Evolutionary conservation across 1,284 basidiomycete species (phyloP).

Genomic region (Macrocystidia cucumis): DNA sequence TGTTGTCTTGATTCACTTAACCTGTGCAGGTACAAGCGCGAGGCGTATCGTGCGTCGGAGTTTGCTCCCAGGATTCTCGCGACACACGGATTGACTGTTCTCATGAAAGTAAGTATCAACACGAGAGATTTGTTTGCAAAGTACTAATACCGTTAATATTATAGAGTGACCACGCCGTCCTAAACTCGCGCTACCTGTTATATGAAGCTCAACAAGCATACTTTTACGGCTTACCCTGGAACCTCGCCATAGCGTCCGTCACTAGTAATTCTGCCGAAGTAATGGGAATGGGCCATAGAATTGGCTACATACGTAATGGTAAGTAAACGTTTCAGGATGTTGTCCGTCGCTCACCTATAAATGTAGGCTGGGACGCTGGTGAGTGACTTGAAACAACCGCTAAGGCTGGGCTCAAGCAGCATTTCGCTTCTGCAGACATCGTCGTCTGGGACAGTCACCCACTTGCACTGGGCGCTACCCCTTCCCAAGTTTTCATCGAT

Average conservation of each 20-base stretch:
- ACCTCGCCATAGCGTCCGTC: slow-evolving; percentile 64
- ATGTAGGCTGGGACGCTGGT: slow-evolving; percentile 29
- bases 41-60: slow-evolving; percentile 80
- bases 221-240: slow-evolving; percentile 57
- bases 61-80: slow-evolving; percentile 78
- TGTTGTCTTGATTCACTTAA: background rate
- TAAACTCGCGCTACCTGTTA: slow-evolving; percentile 77
- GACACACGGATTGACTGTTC: slow-evolving; percentile 67
- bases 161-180: slow-evolving; percentile 66
- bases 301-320: slow-evolving; percentile 70
- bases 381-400: background rate
- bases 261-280: slow-evolving; percentile 73
- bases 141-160: background rate
- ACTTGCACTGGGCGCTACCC: slow-evolving; percentile 64
- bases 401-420: background rate
- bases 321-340: slow-evolving; percentile 21
- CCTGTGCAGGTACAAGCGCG: slow-evolving; percentile 58
- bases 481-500: slow-evolving; percentile 68
- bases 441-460: slow-evolving; percentile 77
- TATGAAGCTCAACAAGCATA: slow-evolving; percentile 87
- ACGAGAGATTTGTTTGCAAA: background rate
- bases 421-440: slow-evolving; percentile 28
- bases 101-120: slow-evolving; percentile 57
- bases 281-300: slow-evolving; percentile 74
- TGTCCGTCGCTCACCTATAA: background rate